A percentile compares a stretch with the other conserved stretches of the same genome.
phyloP scores from a whole-genome alignment of 257 asterid genomes.

The Jacaranda copaia region DNA sequence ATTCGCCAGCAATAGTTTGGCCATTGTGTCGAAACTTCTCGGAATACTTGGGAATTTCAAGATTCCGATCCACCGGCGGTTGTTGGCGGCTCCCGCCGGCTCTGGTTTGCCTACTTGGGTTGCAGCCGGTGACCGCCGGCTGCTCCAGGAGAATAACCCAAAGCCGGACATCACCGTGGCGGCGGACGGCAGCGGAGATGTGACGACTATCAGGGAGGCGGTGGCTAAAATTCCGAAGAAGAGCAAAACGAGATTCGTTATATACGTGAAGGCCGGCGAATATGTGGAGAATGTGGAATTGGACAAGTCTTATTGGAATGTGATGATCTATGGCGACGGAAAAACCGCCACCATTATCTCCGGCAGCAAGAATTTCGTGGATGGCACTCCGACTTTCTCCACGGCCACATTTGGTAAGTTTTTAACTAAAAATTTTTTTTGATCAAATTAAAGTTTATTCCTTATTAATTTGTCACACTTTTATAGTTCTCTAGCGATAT shows the following conservation, averaged over 20 bases:
- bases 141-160: constrained; percentile 50
- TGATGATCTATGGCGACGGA: constrained; percentile 87
- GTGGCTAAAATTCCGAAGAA: constrained; percentile 66
- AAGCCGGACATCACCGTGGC: constrained; percentile 77
- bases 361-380: constrained; percentile 58
- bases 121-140: constrained; percentile 57
- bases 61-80: constrained; percentile 57
- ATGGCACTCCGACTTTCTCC: constrained; percentile 66
- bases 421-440: not conserved
- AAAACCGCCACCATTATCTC: constrained; percentile 56
- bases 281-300: constrained; percentile 64
- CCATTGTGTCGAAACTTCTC: constrained; percentile 64
- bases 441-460: too few relatives aligned
- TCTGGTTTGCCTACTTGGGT: constrained; percentile 67
- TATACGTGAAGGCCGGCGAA: constrained; percentile 65
- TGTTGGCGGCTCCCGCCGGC: constrained; percentile 32
- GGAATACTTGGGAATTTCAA: constrained; percentile 44
- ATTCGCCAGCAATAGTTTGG: constrained; percentile 77
- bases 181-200: constrained; percentile 66
- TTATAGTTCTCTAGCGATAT: too few relatives aligned
- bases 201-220: constrained; percentile 56
- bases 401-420: constrained; percentile 81
- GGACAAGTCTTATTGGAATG: constrained; percentile 72
- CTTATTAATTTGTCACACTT: too few relatives aligned
- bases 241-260: constrained; percentile 57